A percentile compares a stretch with the other conserved stretches of the same genome.
These are phyloP conservation scores for Blumeriella jaapii DNA, from an alignment of 2,329 filamentous ascomycete species.

Conservation along the genomic window DNA sequence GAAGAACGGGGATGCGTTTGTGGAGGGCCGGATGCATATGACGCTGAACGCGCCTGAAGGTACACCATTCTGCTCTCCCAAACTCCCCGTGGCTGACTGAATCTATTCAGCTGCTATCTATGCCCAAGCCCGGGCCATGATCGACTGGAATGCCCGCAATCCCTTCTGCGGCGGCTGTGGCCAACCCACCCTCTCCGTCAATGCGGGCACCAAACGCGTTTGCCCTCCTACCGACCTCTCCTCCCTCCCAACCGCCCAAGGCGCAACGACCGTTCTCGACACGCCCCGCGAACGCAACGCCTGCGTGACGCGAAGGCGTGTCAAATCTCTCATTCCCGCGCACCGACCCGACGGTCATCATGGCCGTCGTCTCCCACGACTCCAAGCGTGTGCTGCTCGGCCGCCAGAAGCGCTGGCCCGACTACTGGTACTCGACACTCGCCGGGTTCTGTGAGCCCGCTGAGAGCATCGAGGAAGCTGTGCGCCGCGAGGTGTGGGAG, in stretches of 20 bases:
- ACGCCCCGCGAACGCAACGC: slow-evolving; percentile 45
- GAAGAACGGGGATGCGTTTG: slow-evolving; percentile 51
- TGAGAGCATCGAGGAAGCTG: slow-evolving; percentile 76
- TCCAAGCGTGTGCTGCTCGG: slow-evolving; percentile 61
- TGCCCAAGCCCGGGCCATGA: slow-evolving; percentile 73
- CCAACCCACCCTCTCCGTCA: slow-evolving; percentile 64
- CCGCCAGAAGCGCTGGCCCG: slow-evolving; percentile 72
- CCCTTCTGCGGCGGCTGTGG: slow-evolving; percentile 88
- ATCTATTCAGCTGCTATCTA: slow-evolving; percentile 64
- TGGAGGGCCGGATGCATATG: slow-evolving; percentile 49
- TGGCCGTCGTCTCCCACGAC: slow-evolving; percentile 76
- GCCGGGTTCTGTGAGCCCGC: slow-evolving; percentile 79
- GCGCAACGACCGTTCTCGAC: slow-evolving; percentile 28
- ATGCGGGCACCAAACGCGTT: slow-evolving; percentile 69
- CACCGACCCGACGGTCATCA: slow-evolving; percentile 81
- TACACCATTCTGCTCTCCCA: slow-evolving; percentile 18
- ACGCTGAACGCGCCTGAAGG: slow-evolving; percentile 37
- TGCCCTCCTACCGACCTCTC: slow-evolving; percentile 61
- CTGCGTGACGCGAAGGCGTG: slow-evolving; percentile 73
- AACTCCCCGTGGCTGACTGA: slow-evolving; percentile 36
- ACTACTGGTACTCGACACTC: slow-evolving; percentile 78
- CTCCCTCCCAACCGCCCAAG: slow-evolving; percentile 26
- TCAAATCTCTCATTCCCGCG: slow-evolving; percentile 89
- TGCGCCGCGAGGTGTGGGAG: slow-evolving; percentile 76
- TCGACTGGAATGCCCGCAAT: slow-evolving; percentile 92